Percentiles rank a stretch among this genome's conserved stretches.
Evolutionary conservation across 2,329 filamentous ascomycete species (phyloP).

Genomic region (Talaromyces piceae): DNA sequence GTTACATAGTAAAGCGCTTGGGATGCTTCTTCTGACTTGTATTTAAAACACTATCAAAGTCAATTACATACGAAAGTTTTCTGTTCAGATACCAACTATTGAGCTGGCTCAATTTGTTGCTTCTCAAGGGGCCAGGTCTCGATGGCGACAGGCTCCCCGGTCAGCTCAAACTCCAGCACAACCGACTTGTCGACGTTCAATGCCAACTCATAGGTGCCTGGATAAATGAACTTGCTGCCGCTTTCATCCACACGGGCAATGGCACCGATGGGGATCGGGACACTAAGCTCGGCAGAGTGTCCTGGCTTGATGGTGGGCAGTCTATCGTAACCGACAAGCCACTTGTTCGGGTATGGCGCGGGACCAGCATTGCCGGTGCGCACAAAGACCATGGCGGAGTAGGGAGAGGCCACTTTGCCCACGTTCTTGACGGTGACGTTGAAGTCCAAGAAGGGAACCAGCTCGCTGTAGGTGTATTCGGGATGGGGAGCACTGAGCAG

Average conservation of each 20-base stretch:
- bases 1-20: too few relatives aligned
- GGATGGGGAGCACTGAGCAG: constrained; percentile 22
- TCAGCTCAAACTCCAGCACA: constrained; percentile 26
- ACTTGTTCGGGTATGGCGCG: constrained; percentile 35
- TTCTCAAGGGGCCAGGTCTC: constrained; percentile 13
- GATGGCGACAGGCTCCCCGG: constrained; percentile 24
- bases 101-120: neutral
- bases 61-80: neutral
- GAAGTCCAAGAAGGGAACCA: constrained; percentile 31
- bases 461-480: constrained; percentile 23
- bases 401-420: constrained; percentile 31
- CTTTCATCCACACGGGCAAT: constrained; percentile 30
- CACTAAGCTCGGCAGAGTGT: constrained; percentile 18
- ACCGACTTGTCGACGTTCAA: constrained; percentile 34
- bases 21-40: neutral
- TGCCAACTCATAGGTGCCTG: constrained; percentile 35
- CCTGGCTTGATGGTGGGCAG: constrained; percentile 20
- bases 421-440: constrained; percentile 30
- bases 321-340: constrained; percentile 34
- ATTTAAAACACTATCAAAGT: neutral
- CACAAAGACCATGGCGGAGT: constrained; percentile 34
- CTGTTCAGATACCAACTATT: too few relatives aligned
- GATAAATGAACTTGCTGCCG: constrained; percentile 35
- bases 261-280: constrained; percentile 33
- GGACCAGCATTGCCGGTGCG: constrained; percentile 32